phyloP scores from a whole-genome alignment of 1,284 basidiomycete species.

The Puccinia polysora region DNA sequence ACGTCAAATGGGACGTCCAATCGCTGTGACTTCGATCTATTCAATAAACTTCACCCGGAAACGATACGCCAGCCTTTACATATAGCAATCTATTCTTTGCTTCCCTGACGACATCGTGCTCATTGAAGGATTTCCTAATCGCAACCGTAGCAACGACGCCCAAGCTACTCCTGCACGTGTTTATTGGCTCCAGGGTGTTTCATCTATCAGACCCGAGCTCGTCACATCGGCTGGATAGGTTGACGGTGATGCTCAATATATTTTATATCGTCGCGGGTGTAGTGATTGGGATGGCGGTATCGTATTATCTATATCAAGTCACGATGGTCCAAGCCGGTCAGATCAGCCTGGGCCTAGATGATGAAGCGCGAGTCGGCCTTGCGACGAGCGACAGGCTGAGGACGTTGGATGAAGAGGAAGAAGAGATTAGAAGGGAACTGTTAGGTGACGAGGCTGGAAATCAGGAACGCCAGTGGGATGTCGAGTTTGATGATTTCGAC shows the following conservation, averaged over 20 bases:
- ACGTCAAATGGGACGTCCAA: no score
- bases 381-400: background rate
- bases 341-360: conserved; percentile 28
- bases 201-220: conserved; percentile 28
- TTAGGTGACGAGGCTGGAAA: conserved; percentile 9
- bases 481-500: conserved; percentile 42
- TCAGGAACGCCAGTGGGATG: conserved; percentile 33
- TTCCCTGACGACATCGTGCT: conserved; percentile 40
- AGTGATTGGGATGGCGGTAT: conserved; percentile 4
- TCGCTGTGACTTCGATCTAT: no score
- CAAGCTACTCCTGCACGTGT: conserved; percentile 36
- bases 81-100: conserved; percentile 41
- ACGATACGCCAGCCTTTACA: conserved; percentile 21
- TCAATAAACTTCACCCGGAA: background rate
- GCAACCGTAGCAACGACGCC: conserved; percentile 31
- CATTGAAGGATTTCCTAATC: conserved; percentile 28
- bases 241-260: conserved; percentile 28
- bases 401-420: conserved; percentile 36
- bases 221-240: conserved; percentile 1
- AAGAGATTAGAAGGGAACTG: conserved; percentile 19
- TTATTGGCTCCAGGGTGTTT: conserved; percentile 36
- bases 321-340: conserved; percentile 39
- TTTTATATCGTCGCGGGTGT: conserved; percentile 27
- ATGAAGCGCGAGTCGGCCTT: conserved; percentile 2
- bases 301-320: conserved; percentile 32